Evolutionary conservation across 1,284 basidiomycete species (phyloP), one percentile per base, ranked within the genome.

Genomic region (Naganishia sp.): DNA sequence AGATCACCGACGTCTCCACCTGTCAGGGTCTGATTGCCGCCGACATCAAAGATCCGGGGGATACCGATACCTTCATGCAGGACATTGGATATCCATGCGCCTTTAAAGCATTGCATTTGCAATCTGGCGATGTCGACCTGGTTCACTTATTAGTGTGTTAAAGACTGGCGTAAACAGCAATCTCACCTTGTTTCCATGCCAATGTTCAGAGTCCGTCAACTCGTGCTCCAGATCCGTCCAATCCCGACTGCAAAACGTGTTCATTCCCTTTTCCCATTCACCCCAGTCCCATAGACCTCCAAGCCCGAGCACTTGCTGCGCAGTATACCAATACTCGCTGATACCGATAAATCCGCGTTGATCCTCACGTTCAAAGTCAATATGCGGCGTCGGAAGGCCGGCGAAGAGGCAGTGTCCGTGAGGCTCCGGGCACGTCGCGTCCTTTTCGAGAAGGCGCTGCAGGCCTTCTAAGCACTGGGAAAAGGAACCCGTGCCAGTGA

Each of bases 261-360:
- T 85, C 35, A 96, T 96, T 3, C 93, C 91, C 57, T 89, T 88
- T 76, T 99, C 95, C 80, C 96, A 99, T 74, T 94, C 89, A 25
- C 93, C 90, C 78, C 92, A 95, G 77, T 99, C 91, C 82, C 97
- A 99, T 7, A 92, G 85, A 1, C 96, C 96, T 15, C 94, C 95
- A 1, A 97, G 84, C 3, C 90, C 90, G 71, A 98, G 94, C 47
- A 98, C 88, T 76, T 98, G 93, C 73, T 98, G 92, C 6, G 94
- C 92, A 32, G 94, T 97, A 81, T 97, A 99, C 94, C 95, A 99
- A 77, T 99, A 99, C 79, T 99, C 96, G 13, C 92, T 95, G 41
- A 99, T 89, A 4, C 96, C 96, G 71, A 99, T 97, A 76, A 99
- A 98, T 68, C 90, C 90, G 42, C 79, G 66, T 67, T 80, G 79